Evolutionary conservation across 1,284 basidiomycete species (phyloP).

Genomic region (Apiotrichum mycotoxinovorans): DNA sequence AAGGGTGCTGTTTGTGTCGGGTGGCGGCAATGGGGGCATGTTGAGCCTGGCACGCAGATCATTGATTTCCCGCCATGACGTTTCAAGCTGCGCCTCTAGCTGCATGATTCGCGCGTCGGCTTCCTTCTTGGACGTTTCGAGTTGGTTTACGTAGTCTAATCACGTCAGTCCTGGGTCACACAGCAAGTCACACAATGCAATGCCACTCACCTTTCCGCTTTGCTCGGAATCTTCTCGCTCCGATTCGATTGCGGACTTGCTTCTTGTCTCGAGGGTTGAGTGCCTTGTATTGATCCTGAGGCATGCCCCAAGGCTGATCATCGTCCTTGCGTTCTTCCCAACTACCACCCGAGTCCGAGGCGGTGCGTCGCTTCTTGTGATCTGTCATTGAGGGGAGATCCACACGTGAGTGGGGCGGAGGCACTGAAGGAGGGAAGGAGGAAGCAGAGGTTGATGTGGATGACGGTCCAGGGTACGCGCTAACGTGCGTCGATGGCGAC

Average conservation of each 20-base stretch:
- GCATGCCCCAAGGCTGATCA: slow-evolving; percentile 46
- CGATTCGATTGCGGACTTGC: slow-evolving; percentile 44
- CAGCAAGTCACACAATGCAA: neutral
- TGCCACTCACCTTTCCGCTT: slow-evolving; percentile 43
- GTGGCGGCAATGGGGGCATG: slow-evolving; percentile 16
- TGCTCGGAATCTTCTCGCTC: slow-evolving; percentile 41
- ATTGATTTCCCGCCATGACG: slow-evolving; percentile 33
- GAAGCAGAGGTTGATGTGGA: slow-evolving; percentile 6
- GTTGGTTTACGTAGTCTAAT: slow-evolving; percentile 15
- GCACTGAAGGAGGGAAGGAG: slow-evolving; percentile 15
- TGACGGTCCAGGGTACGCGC: slow-evolving; percentile 5
- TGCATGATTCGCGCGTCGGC: slow-evolving; percentile 25
- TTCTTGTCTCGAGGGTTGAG: slow-evolving; percentile 45
- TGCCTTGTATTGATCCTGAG: slow-evolving; percentile 43
- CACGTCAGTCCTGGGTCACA: neutral
- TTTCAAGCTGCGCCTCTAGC: slow-evolving; percentile 24
- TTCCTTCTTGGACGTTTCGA: slow-evolving; percentile 19
- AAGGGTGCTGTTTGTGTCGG: slow-evolving; percentile 1
- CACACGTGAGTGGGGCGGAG: slow-evolving; percentile 10
- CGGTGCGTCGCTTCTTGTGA: slow-evolving; percentile 12
- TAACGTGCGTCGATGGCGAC: slow-evolving; percentile 18
- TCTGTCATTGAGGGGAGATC: slow-evolving; percentile 3
- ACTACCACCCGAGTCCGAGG: slow-evolving; percentile 8
- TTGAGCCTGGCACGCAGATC: slow-evolving; percentile 29
- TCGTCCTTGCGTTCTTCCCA: slow-evolving; percentile 19